Evolutionary conservation across 345 rosid species (phyloP), one percentile per base, ranked within the genome.

Genomic region (Abelmoschus esculentus): DNA sequence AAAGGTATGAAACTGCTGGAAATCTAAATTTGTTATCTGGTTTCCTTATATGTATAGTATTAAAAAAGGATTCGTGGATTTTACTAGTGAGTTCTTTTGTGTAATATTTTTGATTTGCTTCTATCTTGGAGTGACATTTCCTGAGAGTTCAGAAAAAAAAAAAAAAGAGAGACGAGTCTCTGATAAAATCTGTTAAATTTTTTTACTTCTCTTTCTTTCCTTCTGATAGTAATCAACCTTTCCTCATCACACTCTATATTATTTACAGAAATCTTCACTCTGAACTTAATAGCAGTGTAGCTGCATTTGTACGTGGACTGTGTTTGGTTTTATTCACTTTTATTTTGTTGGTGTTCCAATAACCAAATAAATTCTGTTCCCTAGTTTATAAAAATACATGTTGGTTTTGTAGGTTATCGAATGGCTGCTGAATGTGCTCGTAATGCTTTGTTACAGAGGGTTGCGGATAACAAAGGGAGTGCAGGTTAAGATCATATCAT

Each of bases 341-440:
- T 34, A 70, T 26, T 61, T 26, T 73, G 7, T 44, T 64, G 53
- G 4, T 44, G 49, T 26, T 38, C 19, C 14, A 46, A 28, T 28
- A 46, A 12, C 56, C 56, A 44, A 70, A 32, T 49, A 32, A 38
- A 17, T 32, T 36, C 3, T 29, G 60, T 64, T 29, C 17, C n/a
- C 47, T 18, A 22, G 13, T 32, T 50, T 34, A 15, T 61, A 44
- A 53, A 10, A 0, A 72, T 52, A 5, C 29, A 10, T 65, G 56
- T 19, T 63, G 67, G 67, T 77, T 75, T 66, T 76, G 14, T 78
- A 93, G 99, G 99, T 69, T 95, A 74, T 47, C 81, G 99, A 56
- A 90, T 95, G 99, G 96, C 98, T 34, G 87, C 96, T n/a, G 98
- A 95, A 77, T 88, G 96, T 76, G 98, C 98, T 66, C 91, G 83